Conservation (phyloP, 2,329 filamentous ascomycete genomes). For the Neopestalotiopsis sp. region DNA sequence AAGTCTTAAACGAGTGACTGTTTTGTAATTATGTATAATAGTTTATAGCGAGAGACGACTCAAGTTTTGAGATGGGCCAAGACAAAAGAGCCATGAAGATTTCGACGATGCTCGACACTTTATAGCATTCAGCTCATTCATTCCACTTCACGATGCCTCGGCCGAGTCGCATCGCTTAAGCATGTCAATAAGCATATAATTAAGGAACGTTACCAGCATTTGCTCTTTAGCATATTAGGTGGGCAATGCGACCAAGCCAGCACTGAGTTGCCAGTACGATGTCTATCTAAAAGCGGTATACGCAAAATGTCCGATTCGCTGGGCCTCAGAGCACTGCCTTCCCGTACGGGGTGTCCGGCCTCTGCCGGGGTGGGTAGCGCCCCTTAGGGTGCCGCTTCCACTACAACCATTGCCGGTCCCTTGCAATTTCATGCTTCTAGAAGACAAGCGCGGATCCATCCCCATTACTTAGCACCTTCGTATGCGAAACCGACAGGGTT, state of each 20-base stretch:
- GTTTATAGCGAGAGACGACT: not conserved
- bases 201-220: not conserved
- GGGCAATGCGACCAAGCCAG: not conserved
- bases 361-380: not conserved
- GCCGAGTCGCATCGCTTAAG: conserved; percentile 1
- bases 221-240: not conserved
- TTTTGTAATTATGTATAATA: not conserved
- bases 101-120: not conserved
- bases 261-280: not conserved
- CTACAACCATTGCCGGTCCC: not conserved
- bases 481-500: conserved; percentile 17
- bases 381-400: not conserved
- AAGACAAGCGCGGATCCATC: conserved; percentile 8
- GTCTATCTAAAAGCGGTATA: not conserved
- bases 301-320: conserved; percentile 6
- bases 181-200: conserved; percentile 4
- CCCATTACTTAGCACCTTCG: conserved; percentile 1
- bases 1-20: conserved; percentile 5
- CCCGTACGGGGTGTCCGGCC: not conserved
- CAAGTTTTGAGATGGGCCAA: not conserved
- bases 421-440: conserved; percentile 8
- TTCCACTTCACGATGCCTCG: not conserved
- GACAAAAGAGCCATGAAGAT: not conserved
- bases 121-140: not conserved
- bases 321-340: not conserved